These are phyloP conservation scores for Apiospora marii DNA, from an alignment of 2,329 filamentous ascomycete species.

Conservation along the genomic window DNA sequence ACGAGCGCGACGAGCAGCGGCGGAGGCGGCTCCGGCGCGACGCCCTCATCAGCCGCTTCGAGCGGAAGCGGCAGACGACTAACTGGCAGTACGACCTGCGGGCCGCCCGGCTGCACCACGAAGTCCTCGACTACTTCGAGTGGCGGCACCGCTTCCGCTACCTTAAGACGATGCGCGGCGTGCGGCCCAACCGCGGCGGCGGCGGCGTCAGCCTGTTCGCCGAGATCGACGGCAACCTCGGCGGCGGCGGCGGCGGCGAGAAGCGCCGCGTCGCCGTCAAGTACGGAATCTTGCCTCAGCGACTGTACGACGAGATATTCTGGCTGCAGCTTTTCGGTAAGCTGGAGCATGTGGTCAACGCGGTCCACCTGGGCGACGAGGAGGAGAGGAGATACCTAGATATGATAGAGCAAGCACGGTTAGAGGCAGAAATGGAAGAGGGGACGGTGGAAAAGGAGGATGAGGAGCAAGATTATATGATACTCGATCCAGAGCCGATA, in stretches of 20 bases:
- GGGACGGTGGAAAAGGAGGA: not conserved
- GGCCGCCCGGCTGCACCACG: not conserved
- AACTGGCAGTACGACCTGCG: not conserved
- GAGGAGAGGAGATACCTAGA: not conserved
- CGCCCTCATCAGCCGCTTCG: slow-evolving; percentile 7
- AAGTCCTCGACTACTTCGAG: not conserved
- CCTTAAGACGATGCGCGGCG: not conserved
- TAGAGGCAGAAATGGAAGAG: no score
- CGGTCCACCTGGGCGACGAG: not conserved
- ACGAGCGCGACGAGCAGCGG: not conserved
- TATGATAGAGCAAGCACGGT: no score
- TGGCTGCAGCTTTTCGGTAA: not conserved
- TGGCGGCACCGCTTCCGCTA: not conserved
- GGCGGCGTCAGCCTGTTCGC: slow-evolving; percentile 5
- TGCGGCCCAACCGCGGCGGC: not conserved
- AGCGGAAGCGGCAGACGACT: not conserved
- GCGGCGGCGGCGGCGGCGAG: not conserved
- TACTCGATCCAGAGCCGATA: no score
- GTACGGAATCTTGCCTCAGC: not conserved
- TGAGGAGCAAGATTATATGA: no score
- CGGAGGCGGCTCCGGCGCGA: not conserved
- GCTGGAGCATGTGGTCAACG: slow-evolving; percentile 1
- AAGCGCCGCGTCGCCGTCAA: slow-evolving; percentile 17
- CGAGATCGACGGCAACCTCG: not conserved
- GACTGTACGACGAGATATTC: not conserved